A percentile compares a stretch with the other conserved stretches of the same genome.
Conservation (phyloP, 306 rosid genomes). For the Myrica gale region DNA sequence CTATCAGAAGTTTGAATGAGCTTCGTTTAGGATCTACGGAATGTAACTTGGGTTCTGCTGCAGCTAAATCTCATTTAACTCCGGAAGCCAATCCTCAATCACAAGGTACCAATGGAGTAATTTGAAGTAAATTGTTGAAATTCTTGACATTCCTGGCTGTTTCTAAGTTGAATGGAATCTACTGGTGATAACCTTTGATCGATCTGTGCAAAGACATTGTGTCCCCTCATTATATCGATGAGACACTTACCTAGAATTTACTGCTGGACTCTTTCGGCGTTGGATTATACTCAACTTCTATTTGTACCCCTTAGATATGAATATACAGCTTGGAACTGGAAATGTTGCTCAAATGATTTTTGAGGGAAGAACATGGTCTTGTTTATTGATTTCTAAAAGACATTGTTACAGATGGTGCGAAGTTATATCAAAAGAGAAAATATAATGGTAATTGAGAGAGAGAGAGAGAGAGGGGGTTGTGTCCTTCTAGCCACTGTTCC, state of each 20-base stretch:
- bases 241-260: background rate
- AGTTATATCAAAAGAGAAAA: too few species aligned
- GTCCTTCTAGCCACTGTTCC: too few species aligned
- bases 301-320: background rate
- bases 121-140: background rate
- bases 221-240: background rate
- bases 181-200: background rate
- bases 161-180: background rate
- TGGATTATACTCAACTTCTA: background rate
- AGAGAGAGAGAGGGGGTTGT: too few species aligned
- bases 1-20: conserved; percentile 65
- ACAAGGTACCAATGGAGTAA: conserved; percentile 29
- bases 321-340: background rate
- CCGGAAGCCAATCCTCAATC: conserved; percentile 38
- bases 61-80: conserved; percentile 24
- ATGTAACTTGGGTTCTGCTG: conserved; percentile 34
- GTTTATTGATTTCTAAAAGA: background rate
- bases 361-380: background rate
- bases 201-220: background rate
- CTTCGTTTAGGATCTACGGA: conserved; percentile 49
- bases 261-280: background rate
- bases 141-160: background rate
- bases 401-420: background rate
- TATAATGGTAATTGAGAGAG: background rate
- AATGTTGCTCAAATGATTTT: background rate